These are phyloP conservation scores for Podila clonocystis DNA, from an alignment of 192 early-diverging fungal genomes.

Conservation along the genomic window DNA sequence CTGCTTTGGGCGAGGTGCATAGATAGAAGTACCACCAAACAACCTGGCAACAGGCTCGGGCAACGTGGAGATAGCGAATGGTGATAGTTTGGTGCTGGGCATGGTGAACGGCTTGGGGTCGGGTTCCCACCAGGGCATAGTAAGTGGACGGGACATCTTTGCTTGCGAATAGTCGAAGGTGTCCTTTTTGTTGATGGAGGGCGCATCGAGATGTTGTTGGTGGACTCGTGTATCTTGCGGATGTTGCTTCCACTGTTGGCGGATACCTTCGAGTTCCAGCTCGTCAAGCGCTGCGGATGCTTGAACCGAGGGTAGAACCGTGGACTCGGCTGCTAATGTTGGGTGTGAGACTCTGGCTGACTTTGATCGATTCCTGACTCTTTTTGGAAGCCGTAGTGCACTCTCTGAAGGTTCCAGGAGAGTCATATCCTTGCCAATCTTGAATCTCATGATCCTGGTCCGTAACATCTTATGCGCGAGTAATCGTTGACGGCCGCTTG, in stretches of 20 bases:
- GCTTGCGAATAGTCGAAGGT: not conserved
- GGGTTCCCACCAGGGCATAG: slow-evolving; percentile 49
- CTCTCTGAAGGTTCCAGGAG: slow-evolving; percentile 31
- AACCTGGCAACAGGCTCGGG: slow-evolving; percentile 24
- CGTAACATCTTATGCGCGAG: not conserved
- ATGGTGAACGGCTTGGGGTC: slow-evolving; percentile 36
- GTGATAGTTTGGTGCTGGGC: slow-evolving; percentile 34
- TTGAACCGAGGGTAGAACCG: not conserved
- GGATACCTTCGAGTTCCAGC: slow-evolving; percentile 5
- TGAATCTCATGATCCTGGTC: slow-evolving; percentile 19
- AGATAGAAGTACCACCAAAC: slow-evolving; percentile 32
- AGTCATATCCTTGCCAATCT: slow-evolving; percentile 24
- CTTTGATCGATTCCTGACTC: not conserved
- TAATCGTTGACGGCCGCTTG: not conserved
- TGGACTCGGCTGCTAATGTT: not conserved
- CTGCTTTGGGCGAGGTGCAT: not conserved
- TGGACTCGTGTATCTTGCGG: not conserved
- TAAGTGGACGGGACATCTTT: not conserved
- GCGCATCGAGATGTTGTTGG: not conserved
- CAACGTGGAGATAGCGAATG: slow-evolving; percentile 38
- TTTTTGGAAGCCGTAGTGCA: slow-evolving; percentile 19
- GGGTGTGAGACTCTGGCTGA: not conserved
- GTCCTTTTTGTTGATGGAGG: not conserved
- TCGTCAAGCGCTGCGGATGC: slow-evolving; percentile 2
- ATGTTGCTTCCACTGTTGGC: not conserved